Base-by-base conservation (phyloP, 139 green algal genomes). In the Coelastrella sp. region DNA sequence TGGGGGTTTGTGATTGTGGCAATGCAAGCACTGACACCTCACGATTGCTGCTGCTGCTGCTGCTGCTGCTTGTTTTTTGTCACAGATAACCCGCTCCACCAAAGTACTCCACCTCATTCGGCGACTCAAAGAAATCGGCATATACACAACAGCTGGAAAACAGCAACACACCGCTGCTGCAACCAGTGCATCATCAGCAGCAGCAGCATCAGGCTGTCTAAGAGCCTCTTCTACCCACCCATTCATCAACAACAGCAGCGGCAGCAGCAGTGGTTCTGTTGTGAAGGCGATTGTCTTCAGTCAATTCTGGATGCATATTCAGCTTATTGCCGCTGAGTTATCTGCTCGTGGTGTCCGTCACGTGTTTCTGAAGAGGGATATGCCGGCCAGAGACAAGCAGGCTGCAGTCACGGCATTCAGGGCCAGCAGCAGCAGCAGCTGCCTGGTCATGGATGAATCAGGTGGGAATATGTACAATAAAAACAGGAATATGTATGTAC, bases 221-320 rank as follows among this genome's bases (percentile, higher is more conserved):
- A 74, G 57, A n/a, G 7, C 69, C 25, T 53, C 50, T 25, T 38
- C 38, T 48, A 32, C 48, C 8, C 6, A 43, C 13, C 19, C 30
- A 4, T 13, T 37, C 2, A 21, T 19, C 23, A 23, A 13, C 11
- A 40, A 21, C 35, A 51, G 30, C 64, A 66, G 59, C 73, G 59
- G 73, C 38, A 69, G 63, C 83, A 81, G 45, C 60, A 13, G 35
- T 21, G 17, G 34, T 21, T 27, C 32, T 3, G 15, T 37, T 7
- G 38, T 79, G 13, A 98, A 97, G 89, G 93, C 92, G 4, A 98
- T 99, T 45, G 93, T 98, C 23, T 99, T 97, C 89, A 95, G 89
- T n/a, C 92, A 96, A 84, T 93, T 94, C 85, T 96, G 93, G 87
- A 80, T 88, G 78, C 94, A 98, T 89, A 77, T 95, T 8, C 38